Evolutionary conservation across 768 basidiomycete genomes (phyloP), one percentile per base, ranked within the genome.

Genomic region (Pholiota microspora): DNA sequence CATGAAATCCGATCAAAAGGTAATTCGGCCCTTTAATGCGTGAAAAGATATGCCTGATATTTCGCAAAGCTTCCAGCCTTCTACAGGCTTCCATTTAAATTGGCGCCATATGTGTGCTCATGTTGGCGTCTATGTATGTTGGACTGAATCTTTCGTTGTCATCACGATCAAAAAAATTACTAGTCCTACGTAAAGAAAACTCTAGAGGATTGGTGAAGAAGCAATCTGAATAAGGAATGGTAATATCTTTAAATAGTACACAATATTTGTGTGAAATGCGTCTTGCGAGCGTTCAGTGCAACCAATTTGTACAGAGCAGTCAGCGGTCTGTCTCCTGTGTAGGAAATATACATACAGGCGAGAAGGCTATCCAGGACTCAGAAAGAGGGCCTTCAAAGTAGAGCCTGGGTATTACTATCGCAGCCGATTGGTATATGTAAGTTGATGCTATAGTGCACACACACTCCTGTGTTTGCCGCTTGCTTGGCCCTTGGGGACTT

Each of bases 1-100:
- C 59, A n/a, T n/a, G n/a, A 63, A 49, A 54, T 40, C 53, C 58
- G 54, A 61, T 64, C 61, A 59, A 53, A 58, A 38, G 42, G 47
- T 42, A 44, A 23, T 42, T 60, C 60, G 51, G 55, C 55, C 57
- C 59, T 58, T 45, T 46, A 45, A 7, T 46, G 35, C 45, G 32
- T 45, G 49, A 38, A 49, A 49, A 46, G 13, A 42, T 48, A 49
- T 44, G 46, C 28, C 55, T 49, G 50, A 45, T 24, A 42, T 47
- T 55, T 42, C 25, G 18, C 54, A 52, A 56, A 44, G 55, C 38
- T 28, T 56, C 40, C 29, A 31, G 29, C 51, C 24, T 42, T 51
- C 29, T 29, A 44, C 25, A 18, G 27, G 51, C 51, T 51, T 51
- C 51, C 51, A 51, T 51, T 50, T 16, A 27, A 7, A 51, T 23